Conservation (phyloP, 2,329 filamentous ascomycete species). For the Diplocarpon rosae region DNA sequence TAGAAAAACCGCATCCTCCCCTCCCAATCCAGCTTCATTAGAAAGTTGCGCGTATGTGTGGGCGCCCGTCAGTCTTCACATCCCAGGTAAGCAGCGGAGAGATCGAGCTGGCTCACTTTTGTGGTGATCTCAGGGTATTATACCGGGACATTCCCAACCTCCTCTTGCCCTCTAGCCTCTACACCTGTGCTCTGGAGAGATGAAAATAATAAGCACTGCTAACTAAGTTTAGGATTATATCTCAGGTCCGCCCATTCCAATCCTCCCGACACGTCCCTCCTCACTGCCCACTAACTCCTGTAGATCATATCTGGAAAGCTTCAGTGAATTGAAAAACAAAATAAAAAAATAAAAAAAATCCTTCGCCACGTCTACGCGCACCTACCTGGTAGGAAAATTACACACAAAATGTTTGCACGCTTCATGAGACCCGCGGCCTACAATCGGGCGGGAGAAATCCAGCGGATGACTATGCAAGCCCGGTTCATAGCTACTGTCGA, state of each 20-base stretch:
- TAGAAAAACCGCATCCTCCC: too few relatives aligned
- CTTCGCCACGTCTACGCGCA: slow-evolving; percentile 1
- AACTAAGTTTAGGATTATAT: slow-evolving; percentile 56
- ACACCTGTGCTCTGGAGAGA: background rate
- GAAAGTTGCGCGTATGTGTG: slow-evolving; percentile 64
- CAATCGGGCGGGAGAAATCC: slow-evolving; percentile 26
- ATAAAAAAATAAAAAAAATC: too few relatives aligned
- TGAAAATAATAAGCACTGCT: slow-evolving; percentile 27
- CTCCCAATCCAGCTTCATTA: background rate
- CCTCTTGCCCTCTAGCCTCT: slow-evolving; percentile 6
- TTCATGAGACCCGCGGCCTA: slow-evolving; percentile 43
- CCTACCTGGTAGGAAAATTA: slow-evolving; percentile 14
- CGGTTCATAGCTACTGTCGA: slow-evolving; percentile 55
- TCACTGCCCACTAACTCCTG: slow-evolving; percentile 19
- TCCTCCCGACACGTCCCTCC: slow-evolving; percentile 1
- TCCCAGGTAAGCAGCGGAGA: slow-evolving; percentile 53
- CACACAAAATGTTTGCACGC: slow-evolving; percentile 49
- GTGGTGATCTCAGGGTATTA: too few relatives aligned
- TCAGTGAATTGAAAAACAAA: slow-evolving; percentile 30
- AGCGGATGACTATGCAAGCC: slow-evolving; percentile 27
- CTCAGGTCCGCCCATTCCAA: slow-evolving; percentile 42
- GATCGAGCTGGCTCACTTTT: slow-evolving; percentile 4
- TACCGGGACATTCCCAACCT: background rate
- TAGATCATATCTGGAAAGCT: slow-evolving; percentile 35
- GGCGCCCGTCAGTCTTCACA: slow-evolving; percentile 74